These are phyloP conservation scores for Ophidiomyces ophidiicola DNA, from an alignment of 2,329 filamentous ascomycete species.

Conservation along the genomic window DNA sequence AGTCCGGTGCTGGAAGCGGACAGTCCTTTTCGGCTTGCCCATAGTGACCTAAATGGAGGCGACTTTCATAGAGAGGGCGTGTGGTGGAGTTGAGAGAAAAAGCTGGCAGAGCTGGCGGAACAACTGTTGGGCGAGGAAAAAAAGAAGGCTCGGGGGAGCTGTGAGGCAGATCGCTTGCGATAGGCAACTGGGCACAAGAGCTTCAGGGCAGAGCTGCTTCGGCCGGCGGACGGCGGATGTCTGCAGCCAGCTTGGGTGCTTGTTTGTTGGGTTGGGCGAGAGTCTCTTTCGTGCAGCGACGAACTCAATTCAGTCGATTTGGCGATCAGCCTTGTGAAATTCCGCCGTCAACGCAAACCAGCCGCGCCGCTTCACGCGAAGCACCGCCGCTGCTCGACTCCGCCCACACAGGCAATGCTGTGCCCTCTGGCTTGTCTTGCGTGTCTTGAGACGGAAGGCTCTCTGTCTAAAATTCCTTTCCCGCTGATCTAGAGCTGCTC, in stretches of 20 bases:
- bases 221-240: too few relatives aligned
- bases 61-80: slow-evolving; percentile 7
- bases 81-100: not conserved
- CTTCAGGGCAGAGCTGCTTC: too few relatives aligned
- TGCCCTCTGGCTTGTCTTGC: not conserved
- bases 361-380: not conserved
- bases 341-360: slow-evolving; percentile 6
- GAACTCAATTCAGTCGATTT: not conserved
- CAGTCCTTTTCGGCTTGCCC: slow-evolving; percentile 45
- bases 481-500: not conserved
- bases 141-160: too few relatives aligned
- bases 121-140: slow-evolving; percentile 8
- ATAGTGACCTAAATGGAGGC: slow-evolving; percentile 24
- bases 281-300: not conserved
- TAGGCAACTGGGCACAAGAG: too few relatives aligned
- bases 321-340: slow-evolving; percentile 5
- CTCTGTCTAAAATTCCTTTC: too few relatives aligned
- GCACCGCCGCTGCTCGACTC: not conserved
- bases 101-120: too few relatives aligned
- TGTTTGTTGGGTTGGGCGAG: too few relatives aligned
- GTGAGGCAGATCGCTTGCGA: too few relatives aligned
- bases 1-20: slow-evolving; percentile 46
- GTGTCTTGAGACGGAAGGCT: too few relatives aligned
- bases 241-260: too few relatives aligned
- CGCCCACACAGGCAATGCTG: not conserved